Conservation (phyloP, 352 stramenopile genomes). For the Globisporangium ultimum region DNA sequence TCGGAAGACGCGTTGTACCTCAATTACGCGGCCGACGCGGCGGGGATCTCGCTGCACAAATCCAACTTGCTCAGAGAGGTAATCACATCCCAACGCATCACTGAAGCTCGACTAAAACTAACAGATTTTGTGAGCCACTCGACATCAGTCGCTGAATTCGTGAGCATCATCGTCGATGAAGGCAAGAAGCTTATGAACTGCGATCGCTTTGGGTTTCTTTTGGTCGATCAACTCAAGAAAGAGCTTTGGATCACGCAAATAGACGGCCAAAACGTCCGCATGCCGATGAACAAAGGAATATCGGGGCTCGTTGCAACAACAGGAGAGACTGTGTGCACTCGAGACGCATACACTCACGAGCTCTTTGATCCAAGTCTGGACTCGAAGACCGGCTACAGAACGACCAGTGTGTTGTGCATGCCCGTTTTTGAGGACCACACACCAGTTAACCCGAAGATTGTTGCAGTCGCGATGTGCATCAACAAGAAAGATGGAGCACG, state of each 20-base stretch:
- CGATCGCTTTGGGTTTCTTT: conserved; percentile 58
- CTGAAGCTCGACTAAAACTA: conserved; percentile 18
- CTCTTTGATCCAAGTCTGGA: conserved; percentile 65
- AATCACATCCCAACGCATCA: conserved; percentile 24
- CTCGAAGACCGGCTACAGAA: conserved; percentile 63
- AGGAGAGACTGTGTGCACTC: conserved; percentile 41
- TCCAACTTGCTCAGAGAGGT: conserved; percentile 34
- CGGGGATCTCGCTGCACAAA: conserved; percentile 37
- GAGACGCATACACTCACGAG: conserved; percentile 55
- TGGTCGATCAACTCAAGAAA: conserved; percentile 66
- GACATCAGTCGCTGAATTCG: conserved; percentile 49
- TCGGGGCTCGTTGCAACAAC: conserved; percentile 50
- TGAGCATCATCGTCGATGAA: conserved; percentile 52
- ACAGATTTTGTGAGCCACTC: conserved; percentile 40
- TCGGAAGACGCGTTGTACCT: conserved; percentile 33
- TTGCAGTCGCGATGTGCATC: conserved; percentile 75
- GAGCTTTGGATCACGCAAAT: conserved; percentile 68
- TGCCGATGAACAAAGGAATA: conserved; percentile 64
- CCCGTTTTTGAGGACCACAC: conserved; percentile 64
- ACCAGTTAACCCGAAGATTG: conserved; percentile 54
- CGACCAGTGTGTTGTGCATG: conserved; percentile 61
- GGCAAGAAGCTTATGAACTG: conserved; percentile 54
- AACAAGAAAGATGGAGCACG: conserved; percentile 67
- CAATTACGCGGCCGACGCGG: conserved; percentile 32
- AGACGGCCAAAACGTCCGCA: conserved; percentile 47